Base-by-base conservation (phyloP, 495 filamentous ascomycete genomes). In the Neurospora pannonica region DNA sequence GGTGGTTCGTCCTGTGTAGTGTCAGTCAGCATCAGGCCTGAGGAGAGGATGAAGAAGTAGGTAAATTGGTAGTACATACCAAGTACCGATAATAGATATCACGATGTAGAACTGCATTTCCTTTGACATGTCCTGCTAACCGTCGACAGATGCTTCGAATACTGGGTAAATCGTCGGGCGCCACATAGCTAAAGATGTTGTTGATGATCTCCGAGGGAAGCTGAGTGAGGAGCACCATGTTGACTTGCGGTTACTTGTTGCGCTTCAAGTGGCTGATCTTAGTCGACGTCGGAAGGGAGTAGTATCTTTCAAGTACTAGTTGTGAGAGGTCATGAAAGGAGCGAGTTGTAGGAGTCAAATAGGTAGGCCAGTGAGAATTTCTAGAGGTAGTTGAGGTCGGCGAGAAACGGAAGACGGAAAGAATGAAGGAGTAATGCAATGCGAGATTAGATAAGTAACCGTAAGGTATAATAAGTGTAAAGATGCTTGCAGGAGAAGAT, bases 151-250 rank as follows among this genome's bases (percentile, higher is more conserved):
- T 85, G 71, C 71, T 78, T 42, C 83, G 78, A 21, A 90, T 74
- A n/a, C 76, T 70, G 0, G 80, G 82, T 38, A 92, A 75, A 74
- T 90, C 89, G 38, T 80, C 74, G 2, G 87, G 87, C n/a, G 87
- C 81, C n/a, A 89, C 78, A 71, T 86, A 84, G 70, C 78, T 74
- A 48, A 92, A 81, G 72, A 92, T 87, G 74, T 83, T 80, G 74
- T 89, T 86, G 37, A 90, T 75, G 67, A 90, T 84, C 80, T 91
- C 89, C n/a, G 86, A 83, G 7, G 87, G 87, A 9, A 89, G 83
- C n/a, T 82, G 79, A 10, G 79, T 82, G 3, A 86, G 71, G 60
- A 74, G 74, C 19, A 75, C 77, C 81, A 83, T 84, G 43, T 37
- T 37, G 48, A 34, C 31, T 24, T 46, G 39, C 24, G 24, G 5